Base-by-base conservation (phyloP, 1,139 yeast species). In the Protomyces gravidus region DNA sequence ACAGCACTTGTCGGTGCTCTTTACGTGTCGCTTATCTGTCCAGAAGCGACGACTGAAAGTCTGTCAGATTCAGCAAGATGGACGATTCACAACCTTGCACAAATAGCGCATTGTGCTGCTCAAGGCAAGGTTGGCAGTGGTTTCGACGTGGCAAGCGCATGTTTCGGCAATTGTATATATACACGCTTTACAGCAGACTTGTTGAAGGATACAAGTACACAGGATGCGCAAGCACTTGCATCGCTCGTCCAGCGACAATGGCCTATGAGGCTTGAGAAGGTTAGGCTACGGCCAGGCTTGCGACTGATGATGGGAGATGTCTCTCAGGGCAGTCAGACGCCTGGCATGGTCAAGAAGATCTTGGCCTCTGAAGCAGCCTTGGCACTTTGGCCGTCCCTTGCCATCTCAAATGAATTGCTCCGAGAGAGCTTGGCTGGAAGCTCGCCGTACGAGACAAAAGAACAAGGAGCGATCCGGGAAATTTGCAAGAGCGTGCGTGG, bases 81-180 rank as follows among this genome's bases (percentile, higher is more conserved):
- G 40, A 63, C 69, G 5, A 75, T 92, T 28, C 97, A 92, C 71
- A 90, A 89, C 67, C 73, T 89, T 33, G 82, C 97, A 0, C 98
- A 92, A 69, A 75, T 88, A 11, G 86, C 96, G 1, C 98, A 92
- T 70, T 90, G 97, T 70, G 80, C 81, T 60, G 97, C 98, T 1
- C 98, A 92, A 70, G 87, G 88, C 48, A 94, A 94, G 71, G 84
- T 92, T 27, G 98, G 98, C 0, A 88, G 96, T 2, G 98, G 98
- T 0, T 92, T 92, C 71, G 98, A 92, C 69, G 95, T 94, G 46
- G 97, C 96, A 0, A 85, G 97, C 6, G 98, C 98, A 0, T 85
- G 88, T 0, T 92, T 79, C 71, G 98, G 98, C 1, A 86, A 96
- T 0, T 86, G 90, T 50, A 78, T 83, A 4, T 92, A 92, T 71